Conservation (phyloP, 768 basidiomycete genomes). For the Mycena olivaceomarginata region DNA sequence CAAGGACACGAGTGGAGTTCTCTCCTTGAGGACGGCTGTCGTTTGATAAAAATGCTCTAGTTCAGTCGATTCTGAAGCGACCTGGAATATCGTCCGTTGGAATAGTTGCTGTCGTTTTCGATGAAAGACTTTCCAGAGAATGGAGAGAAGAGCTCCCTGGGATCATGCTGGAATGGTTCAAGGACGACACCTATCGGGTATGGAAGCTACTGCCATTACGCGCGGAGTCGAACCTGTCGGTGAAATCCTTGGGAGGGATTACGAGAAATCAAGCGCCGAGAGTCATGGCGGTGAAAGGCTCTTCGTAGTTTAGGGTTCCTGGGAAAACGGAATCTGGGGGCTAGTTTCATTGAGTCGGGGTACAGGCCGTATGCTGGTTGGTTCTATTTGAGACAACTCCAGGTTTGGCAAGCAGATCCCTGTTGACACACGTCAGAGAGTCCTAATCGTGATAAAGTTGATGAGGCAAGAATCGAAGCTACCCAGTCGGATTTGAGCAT, state of each 20-base stretch:
- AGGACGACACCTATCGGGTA: neutral
- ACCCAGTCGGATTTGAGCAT: neutral
- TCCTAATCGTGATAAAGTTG: too few relatives aligned
- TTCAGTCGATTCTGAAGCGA: neutral
- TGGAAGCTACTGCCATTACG: slow-evolving; percentile 1
- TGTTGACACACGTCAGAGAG: neutral
- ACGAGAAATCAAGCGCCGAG: neutral
- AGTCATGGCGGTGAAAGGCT: slow-evolving; percentile 5
- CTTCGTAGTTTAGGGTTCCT: neutral
- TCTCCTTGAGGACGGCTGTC: neutral
- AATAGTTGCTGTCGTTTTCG: neutral
- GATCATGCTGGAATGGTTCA: too few relatives aligned
- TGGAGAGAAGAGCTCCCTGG: neutral
- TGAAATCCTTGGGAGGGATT: neutral
- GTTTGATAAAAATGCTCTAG: neutral
- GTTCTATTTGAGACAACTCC: neutral
- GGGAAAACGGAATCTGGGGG: neutral
- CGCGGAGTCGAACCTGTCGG: neutral
- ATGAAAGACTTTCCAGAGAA: neutral
- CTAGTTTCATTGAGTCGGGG: neutral
- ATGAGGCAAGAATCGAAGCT: too few relatives aligned
- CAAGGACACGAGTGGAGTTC: neutral
- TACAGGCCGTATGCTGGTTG: neutral
- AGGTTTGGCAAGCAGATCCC: neutral
- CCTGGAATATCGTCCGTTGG: neutral